These are phyloP conservation scores for Anthracocystis walkeri DNA, from an alignment of 1,284 basidiomycete species.

Conservation along the genomic window DNA sequence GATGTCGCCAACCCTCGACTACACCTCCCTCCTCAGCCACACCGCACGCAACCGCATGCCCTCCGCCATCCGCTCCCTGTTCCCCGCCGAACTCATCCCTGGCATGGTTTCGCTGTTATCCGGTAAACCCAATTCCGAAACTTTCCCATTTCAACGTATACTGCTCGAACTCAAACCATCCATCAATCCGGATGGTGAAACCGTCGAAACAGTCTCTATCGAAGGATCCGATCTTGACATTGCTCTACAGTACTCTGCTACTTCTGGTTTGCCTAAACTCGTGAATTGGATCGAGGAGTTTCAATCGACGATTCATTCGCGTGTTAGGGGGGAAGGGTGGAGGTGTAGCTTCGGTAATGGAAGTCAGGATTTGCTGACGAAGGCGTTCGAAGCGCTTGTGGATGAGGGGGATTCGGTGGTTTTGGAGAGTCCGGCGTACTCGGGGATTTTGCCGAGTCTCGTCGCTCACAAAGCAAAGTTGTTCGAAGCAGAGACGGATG, in stretches of 20 bases:
- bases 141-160: conserved; percentile 87
- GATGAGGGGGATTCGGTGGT: conserved; percentile 85
- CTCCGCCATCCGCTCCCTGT: conserved; percentile 74
- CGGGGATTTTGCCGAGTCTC: conserved; percentile 70
- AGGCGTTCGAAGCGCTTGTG: conserved; percentile 76
- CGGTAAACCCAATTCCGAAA: conserved; percentile 81
- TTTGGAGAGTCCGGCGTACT: conserved; percentile 87
- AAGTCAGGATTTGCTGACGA: conserved; percentile 87
- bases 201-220: conserved; percentile 60
- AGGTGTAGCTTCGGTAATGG: conserved; percentile 81
- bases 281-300: conserved; percentile 75
- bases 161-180: conserved; percentile 72
- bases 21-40: conserved; percentile 23
- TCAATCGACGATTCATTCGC: conserved; percentile 75
- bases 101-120: conserved; percentile 84
- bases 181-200: conserved; percentile 8
- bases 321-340: conserved; percentile 71
- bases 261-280: conserved; percentile 78
- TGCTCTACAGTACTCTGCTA: conserved; percentile 74
- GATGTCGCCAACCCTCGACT: conserved; percentile 20
- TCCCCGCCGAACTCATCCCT: conserved; percentile 81
- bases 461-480: conserved; percentile 39
- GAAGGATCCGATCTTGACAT: conserved; percentile 66
- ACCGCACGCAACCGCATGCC: conserved; percentile 48
- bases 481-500: conserved; percentile 80